A percentile compares a stretch with the other conserved stretches of the same genome.
Conservation (phyloP, 73 alveolate genomes). For the Symbiodinium natans region DNA sequence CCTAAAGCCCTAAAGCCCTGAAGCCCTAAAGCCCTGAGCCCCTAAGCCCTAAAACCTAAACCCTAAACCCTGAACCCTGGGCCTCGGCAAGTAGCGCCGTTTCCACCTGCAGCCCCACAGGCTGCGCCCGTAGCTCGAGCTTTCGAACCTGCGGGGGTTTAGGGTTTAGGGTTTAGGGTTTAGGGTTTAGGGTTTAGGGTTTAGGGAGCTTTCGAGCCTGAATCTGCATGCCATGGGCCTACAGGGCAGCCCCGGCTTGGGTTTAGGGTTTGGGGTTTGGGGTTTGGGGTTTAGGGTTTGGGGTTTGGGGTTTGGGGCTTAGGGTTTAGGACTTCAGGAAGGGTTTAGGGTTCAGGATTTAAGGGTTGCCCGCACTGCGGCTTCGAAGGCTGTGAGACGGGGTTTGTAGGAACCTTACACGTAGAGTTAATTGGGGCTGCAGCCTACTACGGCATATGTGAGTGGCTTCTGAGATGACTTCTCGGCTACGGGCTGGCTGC, state of each 20-base stretch:
- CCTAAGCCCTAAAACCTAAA: not conserved
- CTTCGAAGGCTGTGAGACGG: too few relatives aligned
- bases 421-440: too few relatives aligned
- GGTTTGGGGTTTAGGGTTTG: not conserved
- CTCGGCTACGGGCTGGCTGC: too few relatives aligned
- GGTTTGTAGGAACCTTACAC: too few relatives aligned
- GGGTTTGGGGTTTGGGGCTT: not conserved
- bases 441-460: too few relatives aligned
- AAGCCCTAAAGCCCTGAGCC: not conserved
- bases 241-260: too few relatives aligned
- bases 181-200: not conserved
- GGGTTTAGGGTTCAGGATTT: too few relatives aligned
- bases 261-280: not conserved
- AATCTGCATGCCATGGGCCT: too few relatives aligned
- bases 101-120: slow-evolving; percentile 68
- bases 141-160: slow-evolving; percentile 58
- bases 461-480: too few relatives aligned
- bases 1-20: not conserved
- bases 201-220: not conserved
- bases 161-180: not conserved
- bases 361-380: too few relatives aligned
- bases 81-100: slow-evolving; percentile 81
- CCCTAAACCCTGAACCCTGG: not conserved
- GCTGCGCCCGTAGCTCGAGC: slow-evolving; percentile 52
- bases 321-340: not conserved